Evolutionary conservation across 768 basidiomycete genomes (phyloP).

Genomic region (Rhizopogon salebrosus): DNA sequence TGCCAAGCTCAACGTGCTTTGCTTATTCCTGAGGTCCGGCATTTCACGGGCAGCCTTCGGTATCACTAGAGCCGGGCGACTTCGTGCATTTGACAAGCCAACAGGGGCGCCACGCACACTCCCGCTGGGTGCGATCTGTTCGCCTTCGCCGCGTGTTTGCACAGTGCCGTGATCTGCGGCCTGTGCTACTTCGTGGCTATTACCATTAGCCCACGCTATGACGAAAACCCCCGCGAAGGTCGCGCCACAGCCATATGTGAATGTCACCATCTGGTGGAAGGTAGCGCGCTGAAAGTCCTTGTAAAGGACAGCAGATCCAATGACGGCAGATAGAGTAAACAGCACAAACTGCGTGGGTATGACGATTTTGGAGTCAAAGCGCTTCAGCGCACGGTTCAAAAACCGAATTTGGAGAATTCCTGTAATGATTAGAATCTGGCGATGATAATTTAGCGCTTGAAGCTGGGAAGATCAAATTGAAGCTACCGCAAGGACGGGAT

Average conservation of each 20-base stretch:
- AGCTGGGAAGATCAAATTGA: neutral
- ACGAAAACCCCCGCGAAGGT: conserved; percentile 89
- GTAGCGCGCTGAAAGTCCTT: conserved; percentile 84
- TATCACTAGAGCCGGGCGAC: conserved; percentile 40
- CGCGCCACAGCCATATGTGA: conserved; percentile 83
- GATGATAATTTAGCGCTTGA: conserved; percentile 7
- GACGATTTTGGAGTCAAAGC: conserved; percentile 92
- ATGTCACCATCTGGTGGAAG: conserved; percentile 79
- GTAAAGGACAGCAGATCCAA: conserved; percentile 90
- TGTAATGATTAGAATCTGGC: conserved; percentile 62
- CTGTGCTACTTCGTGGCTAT: conserved; percentile 21
- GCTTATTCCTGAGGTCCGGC: conserved; percentile 45
- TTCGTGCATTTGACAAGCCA: conserved; percentile 20
- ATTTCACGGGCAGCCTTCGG: conserved; percentile 40
- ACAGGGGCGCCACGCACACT: conserved; percentile 17
- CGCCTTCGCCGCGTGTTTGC: conserved; percentile 10
- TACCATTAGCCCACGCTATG: conserved; percentile 57
- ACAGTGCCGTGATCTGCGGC: conserved; percentile 21
- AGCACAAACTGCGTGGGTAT: conserved; percentile 94
- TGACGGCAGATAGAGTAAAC: conserved; percentile 89
- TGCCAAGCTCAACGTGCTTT: conserved; percentile 55
- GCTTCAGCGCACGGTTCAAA: conserved; percentile 83
- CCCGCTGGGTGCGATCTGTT: conserved; percentile 11
- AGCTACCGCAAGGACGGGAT: conserved; percentile 67
- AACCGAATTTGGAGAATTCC: conserved; percentile 84